These are phyloP conservation scores for Kodamaea laetipori DNA, from an alignment of 805 yeast species.

Conservation along the genomic window DNA sequence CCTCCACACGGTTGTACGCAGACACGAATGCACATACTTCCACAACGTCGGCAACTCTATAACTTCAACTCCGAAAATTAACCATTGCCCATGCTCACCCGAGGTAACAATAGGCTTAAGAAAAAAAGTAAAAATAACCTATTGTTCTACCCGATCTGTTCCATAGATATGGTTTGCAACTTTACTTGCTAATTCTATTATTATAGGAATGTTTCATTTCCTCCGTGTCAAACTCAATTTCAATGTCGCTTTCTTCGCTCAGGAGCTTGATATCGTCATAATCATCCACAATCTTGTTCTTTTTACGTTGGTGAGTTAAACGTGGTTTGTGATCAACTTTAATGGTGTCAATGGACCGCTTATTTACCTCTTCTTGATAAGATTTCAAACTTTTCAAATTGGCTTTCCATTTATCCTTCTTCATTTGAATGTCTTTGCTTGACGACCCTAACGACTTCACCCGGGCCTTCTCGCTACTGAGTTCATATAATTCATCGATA, in stretches of 20 bases:
- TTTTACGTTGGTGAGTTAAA: slow-evolving; percentile 4
- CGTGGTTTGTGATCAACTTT: slow-evolving; percentile 5
- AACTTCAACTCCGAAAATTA: not conserved
- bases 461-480: slow-evolving; percentile 22
- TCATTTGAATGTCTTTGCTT: slow-evolving; percentile 18
- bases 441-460: slow-evolving; percentile 21
- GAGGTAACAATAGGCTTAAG: not conserved
- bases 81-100: not conserved
- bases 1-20: no score
- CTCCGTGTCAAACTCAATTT: slow-evolving; percentile 32
- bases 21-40: no score
- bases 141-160: not conserved
- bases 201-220: slow-evolving; percentile 22
- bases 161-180: not conserved
- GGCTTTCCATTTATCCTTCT: slow-evolving; percentile 26
- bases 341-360: slow-evolving; percentile 11
- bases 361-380: slow-evolving; percentile 18
- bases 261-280: slow-evolving; percentile 6
- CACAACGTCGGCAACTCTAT: no score
- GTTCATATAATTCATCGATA: slow-evolving; percentile 25
- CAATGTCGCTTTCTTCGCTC: slow-evolving; percentile 30
- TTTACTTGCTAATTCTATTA: slow-evolving; percentile 5
- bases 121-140: slow-evolving; percentile 4
- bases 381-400: slow-evolving; percentile 22
- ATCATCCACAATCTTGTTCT: slow-evolving; percentile 12